A percentile compares a stretch with the other conserved stretches of the same genome.
These are phyloP conservation scores for Rhodomyrtus tomentosa DNA, from an alignment of 345 rosid species.

Conservation along the genomic window DNA sequence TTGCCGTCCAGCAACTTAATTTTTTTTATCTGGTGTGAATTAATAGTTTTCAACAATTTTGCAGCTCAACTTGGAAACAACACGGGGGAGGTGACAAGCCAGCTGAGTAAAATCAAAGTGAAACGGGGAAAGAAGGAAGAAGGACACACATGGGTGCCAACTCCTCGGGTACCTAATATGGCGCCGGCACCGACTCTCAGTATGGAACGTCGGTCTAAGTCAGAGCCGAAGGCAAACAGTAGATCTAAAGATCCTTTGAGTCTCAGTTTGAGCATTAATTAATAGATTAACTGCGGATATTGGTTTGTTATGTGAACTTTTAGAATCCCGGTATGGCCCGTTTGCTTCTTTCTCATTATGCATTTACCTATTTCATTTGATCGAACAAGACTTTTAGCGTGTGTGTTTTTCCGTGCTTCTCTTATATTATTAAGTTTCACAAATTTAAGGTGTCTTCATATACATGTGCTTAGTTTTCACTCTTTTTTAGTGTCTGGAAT, in stretches of 20 bases:
- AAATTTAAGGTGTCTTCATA: neutral
- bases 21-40: neutral
- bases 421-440: neutral
- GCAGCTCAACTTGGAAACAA: neutral
- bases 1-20: neutral
- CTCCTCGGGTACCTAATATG: neutral
- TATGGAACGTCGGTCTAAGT: neutral
- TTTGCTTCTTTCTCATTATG: neutral
- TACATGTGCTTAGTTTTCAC: neutral
- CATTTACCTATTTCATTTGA: neutral
- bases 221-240: neutral
- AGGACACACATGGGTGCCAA: neutral
- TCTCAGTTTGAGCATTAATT: neutral
- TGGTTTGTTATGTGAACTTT: neutral
- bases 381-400: neutral
- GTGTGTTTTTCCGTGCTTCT: neutral
- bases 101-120: neutral
- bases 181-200: neutral
- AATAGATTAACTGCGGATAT: neutral
- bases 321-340: neutral
- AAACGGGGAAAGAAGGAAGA: neutral
- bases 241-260: neutral
- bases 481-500: neutral
- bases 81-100: neutral
- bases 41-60: neutral